Evolutionary conservation across 2,329 filamentous ascomycete species (phyloP), one percentile per base, ranked within the genome.

Genomic region (Cytospora schulzeri): DNA sequence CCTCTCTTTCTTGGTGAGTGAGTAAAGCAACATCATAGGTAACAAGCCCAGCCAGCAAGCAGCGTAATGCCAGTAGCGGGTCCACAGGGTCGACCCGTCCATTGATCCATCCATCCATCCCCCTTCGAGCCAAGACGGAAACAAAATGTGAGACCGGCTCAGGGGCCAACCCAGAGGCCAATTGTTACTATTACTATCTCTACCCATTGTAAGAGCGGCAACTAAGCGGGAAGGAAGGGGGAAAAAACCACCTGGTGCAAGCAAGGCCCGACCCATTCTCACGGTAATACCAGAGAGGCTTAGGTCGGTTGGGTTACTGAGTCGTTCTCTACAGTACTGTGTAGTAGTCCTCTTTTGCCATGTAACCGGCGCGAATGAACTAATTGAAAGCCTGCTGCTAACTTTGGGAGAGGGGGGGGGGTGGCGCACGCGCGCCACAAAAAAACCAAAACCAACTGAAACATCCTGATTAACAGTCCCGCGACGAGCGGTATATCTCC

Each of bases 141-240:
- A 48, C 45, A 24, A 24, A 48, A 48, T n/a, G 33, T 54, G 58
- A 3, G 58, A 60, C 58, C 58, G 50, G 48, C 22, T 54, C 58
- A 55, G 52, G 58, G 58, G 51, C 58, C 58, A 41, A 51, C 51
- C 53, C 35, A 51, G 50, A 54, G 19, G 51, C 22, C 59, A 28
- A 55, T 33, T 48, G 51, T 48, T 38, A 48, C 58, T 52, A 54
- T 54, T 45, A 26, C 31, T 35, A n/a, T n/a, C n/a, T n/a, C n/a
- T n/a, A n/a, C n/a, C n/a, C n/a, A 41, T n/a, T 19, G 19, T n/a
- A n/a, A n/a, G 6, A 45, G 3, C n/a, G 17, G 12, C 35, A n/a
- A 38, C 14, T 38, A 19, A n/a, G n/a, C n/a, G n/a, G n/a, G n/a
- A n/a, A n/a, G n/a, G n/a, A n/a, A n/a, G n/a, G n/a, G 35, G 14